Evolutionary conservation across 2,329 filamentous ascomycete genomes (phyloP).

Genomic region (Cladosporium sp.): DNA sequence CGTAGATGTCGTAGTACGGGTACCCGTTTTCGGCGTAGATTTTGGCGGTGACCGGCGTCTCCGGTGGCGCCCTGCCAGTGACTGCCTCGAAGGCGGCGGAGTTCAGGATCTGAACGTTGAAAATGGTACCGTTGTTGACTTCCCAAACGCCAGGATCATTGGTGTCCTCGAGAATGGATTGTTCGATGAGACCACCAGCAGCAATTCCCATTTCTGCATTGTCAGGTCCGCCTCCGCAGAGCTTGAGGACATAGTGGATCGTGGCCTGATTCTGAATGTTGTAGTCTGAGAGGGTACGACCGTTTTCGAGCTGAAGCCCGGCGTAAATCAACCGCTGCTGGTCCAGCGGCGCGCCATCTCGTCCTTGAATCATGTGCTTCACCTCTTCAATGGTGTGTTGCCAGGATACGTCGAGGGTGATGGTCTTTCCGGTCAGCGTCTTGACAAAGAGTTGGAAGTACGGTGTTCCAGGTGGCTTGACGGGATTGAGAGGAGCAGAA

Average conservation of each 20-base stretch:
- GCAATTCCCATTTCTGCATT: slow-evolving; percentile 41
- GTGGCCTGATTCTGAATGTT: no score
- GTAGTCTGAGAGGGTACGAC: slow-evolving; percentile 76
- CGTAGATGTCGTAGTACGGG: slow-evolving; percentile 43
- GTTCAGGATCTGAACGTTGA: slow-evolving; percentile 48
- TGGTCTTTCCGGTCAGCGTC: slow-evolving; percentile 68
- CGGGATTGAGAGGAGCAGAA: neutral
- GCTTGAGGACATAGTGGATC: slow-evolving; percentile 8
- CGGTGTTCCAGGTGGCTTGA: slow-evolving; percentile 24
- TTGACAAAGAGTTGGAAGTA: slow-evolving; percentile 71
- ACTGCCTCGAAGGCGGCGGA: slow-evolving; percentile 38
- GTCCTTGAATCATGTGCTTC: slow-evolving; percentile 90
- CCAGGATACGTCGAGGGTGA: slow-evolving; percentile 61
- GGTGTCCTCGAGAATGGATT: slow-evolving; percentile 41
- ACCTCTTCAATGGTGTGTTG: slow-evolving; percentile 88
- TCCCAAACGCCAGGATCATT: slow-evolving; percentile 38
- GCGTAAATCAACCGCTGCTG: slow-evolving; percentile 98
- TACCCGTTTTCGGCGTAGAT: slow-evolving; percentile 39
- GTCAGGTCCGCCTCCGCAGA: slow-evolving; percentile 26
- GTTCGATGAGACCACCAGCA: slow-evolving; percentile 46
- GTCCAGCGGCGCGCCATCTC: slow-evolving; percentile 96
- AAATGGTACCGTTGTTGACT: slow-evolving; percentile 31
- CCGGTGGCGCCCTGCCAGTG: slow-evolving; percentile 41
- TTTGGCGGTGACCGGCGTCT: slow-evolving; percentile 40
- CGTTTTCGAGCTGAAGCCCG: slow-evolving; percentile 98